A percentile compares a stretch with the other conserved stretches of the same genome.
Conservation (phyloP, 1,284 basidiomycete genomes). For the Mycena citricolor region DNA sequence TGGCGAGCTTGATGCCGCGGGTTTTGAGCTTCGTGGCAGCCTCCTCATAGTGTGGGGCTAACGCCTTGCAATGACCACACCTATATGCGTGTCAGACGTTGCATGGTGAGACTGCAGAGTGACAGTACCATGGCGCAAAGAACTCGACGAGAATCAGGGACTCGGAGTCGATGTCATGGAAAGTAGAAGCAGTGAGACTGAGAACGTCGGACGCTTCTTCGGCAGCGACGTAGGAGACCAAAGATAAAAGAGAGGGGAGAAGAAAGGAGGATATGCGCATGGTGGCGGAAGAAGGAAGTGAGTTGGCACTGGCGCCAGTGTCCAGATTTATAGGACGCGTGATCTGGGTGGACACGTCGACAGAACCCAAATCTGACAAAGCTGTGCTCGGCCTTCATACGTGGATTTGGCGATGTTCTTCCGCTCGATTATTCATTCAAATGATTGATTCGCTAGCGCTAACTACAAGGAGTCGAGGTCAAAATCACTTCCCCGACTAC, state of each 20-base stretch:
- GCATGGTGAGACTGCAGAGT: slow-evolving; percentile 3
- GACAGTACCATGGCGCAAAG: slow-evolving; percentile 83
- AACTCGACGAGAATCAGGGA: slow-evolving; percentile 92
- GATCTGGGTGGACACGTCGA: too few relatives aligned
- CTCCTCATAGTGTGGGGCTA: slow-evolving; percentile 94
- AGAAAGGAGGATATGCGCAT: slow-evolving; percentile 68
- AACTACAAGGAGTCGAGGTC: slow-evolving; percentile 53
- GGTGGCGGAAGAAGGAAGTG: slow-evolving; percentile 28
- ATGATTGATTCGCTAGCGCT: too few relatives aligned
- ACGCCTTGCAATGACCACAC: slow-evolving; percentile 91
- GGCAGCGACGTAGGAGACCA: slow-evolving; percentile 55
- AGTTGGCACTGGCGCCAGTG: too few relatives aligned
- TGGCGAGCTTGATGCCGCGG: slow-evolving; percentile 88
- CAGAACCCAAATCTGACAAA: too few relatives aligned
- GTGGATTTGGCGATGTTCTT: too few relatives aligned
- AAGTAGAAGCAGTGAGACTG: slow-evolving; percentile 69
- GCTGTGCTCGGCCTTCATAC: too few relatives aligned
- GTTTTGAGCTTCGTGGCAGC: slow-evolving; percentile 92
- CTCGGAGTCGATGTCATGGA: slow-evolving; percentile 72
- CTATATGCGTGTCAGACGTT: slow-evolving; percentile 34
- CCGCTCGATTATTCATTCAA: too few relatives aligned
- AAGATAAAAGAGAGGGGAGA: slow-evolving; percentile 49
- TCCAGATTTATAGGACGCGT: too few relatives aligned
- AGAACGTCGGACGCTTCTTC: slow-evolving; percentile 82
- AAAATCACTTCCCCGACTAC: slow-evolving; percentile 66